Evolutionary conservation across 2,329 filamentous ascomycete genomes (phyloP).

Genomic region (Hypoxylon sp.): DNA sequence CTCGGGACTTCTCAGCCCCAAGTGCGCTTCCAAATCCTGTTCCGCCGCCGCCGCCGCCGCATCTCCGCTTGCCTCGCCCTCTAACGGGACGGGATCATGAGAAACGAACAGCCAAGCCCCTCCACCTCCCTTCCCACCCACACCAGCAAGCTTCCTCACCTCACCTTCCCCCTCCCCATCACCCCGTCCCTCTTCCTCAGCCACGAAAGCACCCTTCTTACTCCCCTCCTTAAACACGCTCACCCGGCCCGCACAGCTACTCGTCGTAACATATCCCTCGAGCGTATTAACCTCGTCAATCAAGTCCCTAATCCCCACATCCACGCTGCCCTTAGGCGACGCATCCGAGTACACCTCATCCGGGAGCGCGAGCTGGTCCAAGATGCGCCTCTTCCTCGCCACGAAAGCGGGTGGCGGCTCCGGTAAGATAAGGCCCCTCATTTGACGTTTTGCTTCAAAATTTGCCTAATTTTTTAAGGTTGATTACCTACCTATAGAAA

Average conservation of each 20-base stretch:
- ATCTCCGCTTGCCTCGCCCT: slow-evolving; percentile 37
- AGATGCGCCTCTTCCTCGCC: slow-evolving; percentile 78
- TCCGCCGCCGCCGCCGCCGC: slow-evolving; percentile 26
- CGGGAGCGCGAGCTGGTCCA: slow-evolving; percentile 78
- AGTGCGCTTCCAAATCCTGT: slow-evolving; percentile 43
- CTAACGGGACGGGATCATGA: slow-evolving; percentile 75
- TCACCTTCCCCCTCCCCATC: slow-evolving; percentile 40
- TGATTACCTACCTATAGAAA: neutral
- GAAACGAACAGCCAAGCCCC: slow-evolving; percentile 90
- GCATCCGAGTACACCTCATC: slow-evolving; percentile 82
- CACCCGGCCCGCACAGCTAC: slow-evolving; percentile 89
- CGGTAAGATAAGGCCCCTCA: slow-evolving; percentile 24
- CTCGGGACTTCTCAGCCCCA: slow-evolving; percentile 51
- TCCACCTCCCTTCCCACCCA: slow-evolving; percentile 88
- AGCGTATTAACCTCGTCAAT: slow-evolving; percentile 83
- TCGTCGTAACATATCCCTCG: slow-evolving; percentile 88
- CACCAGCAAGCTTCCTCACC: slow-evolving; percentile 64
- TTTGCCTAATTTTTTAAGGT: neutral
- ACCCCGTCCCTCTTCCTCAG: slow-evolving; percentile 41
- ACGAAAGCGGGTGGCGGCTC: slow-evolving; percentile 60
- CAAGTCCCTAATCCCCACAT: slow-evolving; percentile 81
- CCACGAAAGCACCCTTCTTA: slow-evolving; percentile 58
- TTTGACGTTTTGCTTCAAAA: slow-evolving; percentile 6
- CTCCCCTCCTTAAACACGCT: slow-evolving; percentile 89
- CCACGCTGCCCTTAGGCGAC: slow-evolving; percentile 90